Conservation (phyloP, 1,284 basidiomycete species). For the Papiliotrema terrestris region DNA sequence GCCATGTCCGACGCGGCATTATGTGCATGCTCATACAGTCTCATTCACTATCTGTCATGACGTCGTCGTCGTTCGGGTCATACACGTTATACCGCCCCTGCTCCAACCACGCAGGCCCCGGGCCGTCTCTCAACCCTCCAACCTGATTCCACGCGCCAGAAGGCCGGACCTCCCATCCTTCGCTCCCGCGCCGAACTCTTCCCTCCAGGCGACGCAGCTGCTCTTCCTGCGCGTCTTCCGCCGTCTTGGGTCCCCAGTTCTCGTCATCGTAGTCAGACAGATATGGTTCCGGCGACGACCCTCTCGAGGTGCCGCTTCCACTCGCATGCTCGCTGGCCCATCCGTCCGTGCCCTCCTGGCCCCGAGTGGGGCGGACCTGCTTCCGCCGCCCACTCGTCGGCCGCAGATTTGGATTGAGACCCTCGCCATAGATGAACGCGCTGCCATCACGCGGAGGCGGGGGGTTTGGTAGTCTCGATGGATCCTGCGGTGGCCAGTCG, state of each 20-base stretch:
- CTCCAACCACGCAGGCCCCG: constrained; percentile 10
- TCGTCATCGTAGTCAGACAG: constrained; percentile 50
- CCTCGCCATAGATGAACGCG: constrained; percentile 80
- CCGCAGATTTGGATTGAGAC: constrained; percentile 66
- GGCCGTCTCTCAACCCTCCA: background rate
- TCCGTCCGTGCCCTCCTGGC: background rate
- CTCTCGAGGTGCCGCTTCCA: constrained; percentile 17
- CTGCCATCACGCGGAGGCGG: constrained; percentile 35
- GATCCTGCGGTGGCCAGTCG: constrained; percentile 55
- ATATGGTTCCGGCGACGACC: constrained; percentile 40
- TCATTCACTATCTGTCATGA: background rate
- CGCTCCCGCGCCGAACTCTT: constrained; percentile 20
- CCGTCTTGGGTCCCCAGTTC: constrained; percentile 50
- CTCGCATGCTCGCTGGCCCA: background rate
- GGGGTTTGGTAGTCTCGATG: constrained; percentile 37
- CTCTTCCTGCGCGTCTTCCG: constrained; percentile 28
- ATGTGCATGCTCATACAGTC: background rate
- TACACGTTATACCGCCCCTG: constrained; percentile 17
- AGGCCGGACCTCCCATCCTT: constrained; percentile 21
- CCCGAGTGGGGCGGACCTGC: background rate
- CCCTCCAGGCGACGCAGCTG: constrained; percentile 2
- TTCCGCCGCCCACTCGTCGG: constrained; percentile 56
- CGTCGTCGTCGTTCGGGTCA: constrained; percentile 4
- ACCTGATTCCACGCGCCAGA: background rate
- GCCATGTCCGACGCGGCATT: no score